phyloP scores from a whole-genome alignment of 495 filamentous ascomycete genomes.

The Staphylotrichum tortipilum region DNA sequence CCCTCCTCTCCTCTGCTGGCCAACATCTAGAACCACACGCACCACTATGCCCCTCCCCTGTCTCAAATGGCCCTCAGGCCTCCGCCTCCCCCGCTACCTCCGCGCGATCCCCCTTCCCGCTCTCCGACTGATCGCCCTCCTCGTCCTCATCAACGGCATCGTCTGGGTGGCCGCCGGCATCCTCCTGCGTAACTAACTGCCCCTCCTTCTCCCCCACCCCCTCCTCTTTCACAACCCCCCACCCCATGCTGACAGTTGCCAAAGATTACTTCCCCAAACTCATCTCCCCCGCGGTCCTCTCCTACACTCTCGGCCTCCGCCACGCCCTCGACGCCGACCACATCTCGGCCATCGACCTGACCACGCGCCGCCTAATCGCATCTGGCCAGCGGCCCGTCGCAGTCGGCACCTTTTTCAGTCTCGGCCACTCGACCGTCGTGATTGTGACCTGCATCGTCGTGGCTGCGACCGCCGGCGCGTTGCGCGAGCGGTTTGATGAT shows the following conservation, averaged over 20 bases:
- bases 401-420: conserved; percentile 89
- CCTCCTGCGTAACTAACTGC: conserved; percentile 50
- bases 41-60: neutral
- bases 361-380: conserved; percentile 86
- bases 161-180: conserved; percentile 68
- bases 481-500: conserved; percentile 66
- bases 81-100: neutral
- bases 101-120: conserved; percentile 52
- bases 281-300: conserved; percentile 66
- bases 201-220: too few relatives aligned
- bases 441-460: conserved; percentile 86
- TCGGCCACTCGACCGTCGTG: conserved; percentile 91
- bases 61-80: neutral
- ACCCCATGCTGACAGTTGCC: too few relatives aligned
- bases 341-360: conserved; percentile 92
- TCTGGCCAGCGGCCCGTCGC: conserved; percentile 80
- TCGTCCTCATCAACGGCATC: conserved; percentile 57
- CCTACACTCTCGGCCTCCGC: conserved; percentile 86
- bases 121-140: conserved; percentile 54
- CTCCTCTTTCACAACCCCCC: too few relatives aligned
- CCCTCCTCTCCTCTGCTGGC: neutral
- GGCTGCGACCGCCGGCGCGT: conserved; percentile 75
- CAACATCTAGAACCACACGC: neutral
- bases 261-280: conserved; percentile 43
- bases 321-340: conserved; percentile 97